Base-by-base conservation (phyloP, 1,139 yeast genomes). In the Blastobotrys malaysiensis region DNA sequence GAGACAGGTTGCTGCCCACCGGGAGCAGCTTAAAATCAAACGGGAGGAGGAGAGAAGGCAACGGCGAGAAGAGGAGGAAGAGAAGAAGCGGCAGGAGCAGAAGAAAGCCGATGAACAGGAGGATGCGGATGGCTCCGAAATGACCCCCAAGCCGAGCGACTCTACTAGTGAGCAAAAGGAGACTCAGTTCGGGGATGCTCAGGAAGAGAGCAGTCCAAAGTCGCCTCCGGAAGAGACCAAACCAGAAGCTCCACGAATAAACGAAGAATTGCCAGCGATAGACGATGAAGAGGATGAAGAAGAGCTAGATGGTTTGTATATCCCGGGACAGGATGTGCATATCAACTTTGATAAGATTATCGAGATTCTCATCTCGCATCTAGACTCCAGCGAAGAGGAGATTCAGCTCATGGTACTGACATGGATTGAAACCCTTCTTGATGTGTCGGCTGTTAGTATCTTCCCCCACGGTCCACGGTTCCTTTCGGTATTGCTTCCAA, bases 291-390 rank as follows among this genome's bases (percentile, higher is more conserved):
- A 63, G 6, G 63, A 60, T 3, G 64, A 59, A 46, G 59, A 59
- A 5, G 67, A 61, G 1, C 63, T 56, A 9, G 68, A 65, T 3
- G 88, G 83, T 5, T 71, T 83, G 9, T 86, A 86, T 63, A 76
- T 85, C 16, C 88, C 88, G 2, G 97, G 97, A 0, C 97, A 90
- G 66, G 96, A 93, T 65, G 84, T 90, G 19, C 82, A 81, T 58
- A 78, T 93, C 50, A 95, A 91, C 69, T 89, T 84, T 64, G 82
- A 90, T 3, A 86, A 82, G 62, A 84, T 93, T 49, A 84, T 90
- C 50, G 88, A 84, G 55, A 90, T 91, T 48, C 71, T 93, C 47
- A 80, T 93, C 31, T 82, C 90, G 1, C 89, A 89, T 61, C 74
- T 95, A 52, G 87, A 88, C 58, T 80, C 86, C 0, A 75, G 83